Percentiles rank a stretch among this genome's conserved stretches.
Evolutionary conservation across 2,329 filamentous ascomycete genomes (phyloP).

Genomic region (Aspergillus transmontanensis): DNA sequence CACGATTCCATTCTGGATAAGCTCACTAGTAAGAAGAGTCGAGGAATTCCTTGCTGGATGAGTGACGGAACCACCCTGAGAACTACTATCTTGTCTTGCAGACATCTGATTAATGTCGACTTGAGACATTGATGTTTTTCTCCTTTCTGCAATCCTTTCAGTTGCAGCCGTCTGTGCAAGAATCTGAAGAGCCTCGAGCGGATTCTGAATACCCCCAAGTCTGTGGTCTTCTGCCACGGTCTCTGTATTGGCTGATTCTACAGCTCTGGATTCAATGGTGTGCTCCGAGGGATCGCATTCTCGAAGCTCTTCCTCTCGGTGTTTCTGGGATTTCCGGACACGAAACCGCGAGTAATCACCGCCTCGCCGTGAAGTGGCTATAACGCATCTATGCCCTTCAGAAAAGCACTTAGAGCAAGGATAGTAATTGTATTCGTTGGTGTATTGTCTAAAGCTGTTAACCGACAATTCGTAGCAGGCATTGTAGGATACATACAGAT

Average conservation of each 20-base stretch:
- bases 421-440: background rate
- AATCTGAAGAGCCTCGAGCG: conserved; percentile 9
- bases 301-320: background rate
- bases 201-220: conserved; percentile 4
- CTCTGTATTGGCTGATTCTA: background rate
- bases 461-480: too few species aligned
- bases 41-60: background rate
- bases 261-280: background rate
- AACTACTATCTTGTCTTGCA: background rate
- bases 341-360: conserved; percentile 12
- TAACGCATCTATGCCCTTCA: conserved; percentile 5
- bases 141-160: background rate
- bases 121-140: background rate
- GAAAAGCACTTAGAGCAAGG: background rate
- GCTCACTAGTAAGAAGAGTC: background rate
- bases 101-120: background rate
- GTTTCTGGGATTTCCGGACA: background rate
- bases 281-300: background rate
- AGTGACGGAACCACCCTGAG: background rate
- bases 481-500: conserved; percentile 11
- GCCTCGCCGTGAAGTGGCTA: conserved; percentile 13
- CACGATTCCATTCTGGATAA: background rate
- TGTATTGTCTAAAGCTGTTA: background rate
- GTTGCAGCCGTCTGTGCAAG: conserved; percentile 5
- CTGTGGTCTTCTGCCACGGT: background rate